Conservation (phyloP, 306 rosid species). For the cucumber (Cucumis sativus) region DNA sequence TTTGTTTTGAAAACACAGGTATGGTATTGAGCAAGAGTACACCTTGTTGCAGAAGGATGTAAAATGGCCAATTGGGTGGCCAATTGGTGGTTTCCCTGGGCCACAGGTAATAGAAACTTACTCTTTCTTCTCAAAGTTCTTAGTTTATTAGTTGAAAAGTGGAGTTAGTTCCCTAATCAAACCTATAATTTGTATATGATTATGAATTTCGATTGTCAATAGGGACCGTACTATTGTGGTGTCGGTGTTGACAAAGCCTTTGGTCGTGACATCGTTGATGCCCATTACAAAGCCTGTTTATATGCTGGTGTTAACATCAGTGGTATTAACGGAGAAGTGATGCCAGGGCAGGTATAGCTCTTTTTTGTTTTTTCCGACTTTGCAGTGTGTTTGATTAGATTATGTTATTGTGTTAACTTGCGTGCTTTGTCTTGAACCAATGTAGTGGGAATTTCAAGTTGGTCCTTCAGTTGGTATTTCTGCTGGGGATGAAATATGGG, state of each 20-base stretch:
- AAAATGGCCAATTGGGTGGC: slow-evolving; percentile 90
- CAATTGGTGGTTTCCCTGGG: slow-evolving; percentile 71
- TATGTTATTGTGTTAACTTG: not conserved
- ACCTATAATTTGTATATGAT: not conserved
- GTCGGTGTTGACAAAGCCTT: slow-evolving; percentile 76
- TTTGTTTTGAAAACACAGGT: slow-evolving; percentile 49
- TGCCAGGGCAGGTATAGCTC: slow-evolving; percentile 72
- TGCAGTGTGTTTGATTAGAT: not conserved
- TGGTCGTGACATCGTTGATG: slow-evolving; percentile 72
- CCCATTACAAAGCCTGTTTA: slow-evolving; percentile 86
- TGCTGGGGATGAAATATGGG: slow-evolving; percentile 80
- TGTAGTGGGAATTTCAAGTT: slow-evolving; percentile 97
- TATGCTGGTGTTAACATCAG: slow-evolving; percentile 81
- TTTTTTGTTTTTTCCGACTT: not conserved
- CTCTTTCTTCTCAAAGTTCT: not conserved
- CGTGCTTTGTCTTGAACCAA: not conserved
- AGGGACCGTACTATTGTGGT: slow-evolving; percentile 93
- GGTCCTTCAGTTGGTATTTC: slow-evolving; percentile 83
- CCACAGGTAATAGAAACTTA: slow-evolving; percentile 46
- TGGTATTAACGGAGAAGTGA: slow-evolving; percentile 88
- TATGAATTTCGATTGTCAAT: not conserved
- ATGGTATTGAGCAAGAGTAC: slow-evolving; percentile 88
- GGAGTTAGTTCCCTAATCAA: not conserved
- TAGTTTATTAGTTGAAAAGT: not conserved
- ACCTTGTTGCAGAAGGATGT: slow-evolving; percentile 74